Conservation (phyloP, 805 yeast species). For the Peterozyma toletana region DNA sequence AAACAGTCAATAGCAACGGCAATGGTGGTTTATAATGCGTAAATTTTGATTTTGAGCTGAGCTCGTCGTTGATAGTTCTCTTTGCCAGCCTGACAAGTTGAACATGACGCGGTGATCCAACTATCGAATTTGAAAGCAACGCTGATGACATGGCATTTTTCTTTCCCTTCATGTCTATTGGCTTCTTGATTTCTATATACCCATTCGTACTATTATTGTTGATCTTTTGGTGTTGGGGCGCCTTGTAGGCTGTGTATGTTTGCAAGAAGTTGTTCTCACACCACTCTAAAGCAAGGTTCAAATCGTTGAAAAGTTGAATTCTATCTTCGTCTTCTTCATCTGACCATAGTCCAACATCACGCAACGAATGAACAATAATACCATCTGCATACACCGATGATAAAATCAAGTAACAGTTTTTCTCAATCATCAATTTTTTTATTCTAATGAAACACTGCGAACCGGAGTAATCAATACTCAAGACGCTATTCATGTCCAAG, state of each 20-base stretch:
- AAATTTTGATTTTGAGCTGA: slow-evolving; percentile 10
- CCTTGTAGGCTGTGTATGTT: slow-evolving; percentile 39
- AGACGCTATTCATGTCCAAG: slow-evolving; percentile 78
- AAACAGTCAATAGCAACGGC: slow-evolving; percentile 56
- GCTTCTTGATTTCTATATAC: too few species aligned
- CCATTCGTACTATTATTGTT: background rate
- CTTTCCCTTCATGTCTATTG: background rate
- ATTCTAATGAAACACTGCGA: slow-evolving; percentile 92
- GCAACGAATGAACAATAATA: slow-evolving; percentile 59
- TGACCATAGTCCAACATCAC: slow-evolving; percentile 78
- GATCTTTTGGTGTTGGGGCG: background rate
- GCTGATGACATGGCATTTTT: slow-evolving; percentile 1
- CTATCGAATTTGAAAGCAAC: slow-evolving; percentile 7
- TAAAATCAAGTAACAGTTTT: slow-evolving; percentile 63
- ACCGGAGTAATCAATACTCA: slow-evolving; percentile 84
- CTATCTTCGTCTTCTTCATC: slow-evolving; percentile 33
- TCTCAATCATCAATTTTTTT: slow-evolving; percentile 66
- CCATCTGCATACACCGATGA: slow-evolving; percentile 70
- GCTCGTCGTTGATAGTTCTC: slow-evolving; percentile 34
- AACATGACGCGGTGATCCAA: slow-evolving; percentile 46
- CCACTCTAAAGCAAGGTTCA: slow-evolving; percentile 92
- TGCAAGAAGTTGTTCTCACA: slow-evolving; percentile 86
- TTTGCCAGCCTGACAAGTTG: slow-evolving; percentile 48
- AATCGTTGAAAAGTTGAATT: slow-evolving; percentile 63
- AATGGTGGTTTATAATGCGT: slow-evolving; percentile 35